Evolutionary conservation across 169 alveolate genomes (phyloP).

Genomic region (Plasmodium gonderi): DNA sequence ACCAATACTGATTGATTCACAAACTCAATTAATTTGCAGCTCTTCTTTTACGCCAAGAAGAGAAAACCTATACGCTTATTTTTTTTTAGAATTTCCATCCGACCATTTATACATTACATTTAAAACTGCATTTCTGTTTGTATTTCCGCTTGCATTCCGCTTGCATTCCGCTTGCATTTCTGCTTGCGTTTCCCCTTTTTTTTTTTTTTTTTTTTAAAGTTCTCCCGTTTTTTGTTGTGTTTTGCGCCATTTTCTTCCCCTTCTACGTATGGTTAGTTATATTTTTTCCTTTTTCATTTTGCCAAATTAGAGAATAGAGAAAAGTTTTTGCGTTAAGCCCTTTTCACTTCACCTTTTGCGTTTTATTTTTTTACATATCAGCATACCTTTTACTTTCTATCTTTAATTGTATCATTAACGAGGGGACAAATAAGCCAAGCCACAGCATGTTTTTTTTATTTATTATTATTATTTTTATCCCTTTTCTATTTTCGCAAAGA

Average conservation of each 20-base stretch:
- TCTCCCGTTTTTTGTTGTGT: neutral
- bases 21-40: neutral
- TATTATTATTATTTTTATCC: too few relatives aligned
- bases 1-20: neutral
- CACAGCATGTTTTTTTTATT: neutral
- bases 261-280: neutral
- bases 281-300: neutral
- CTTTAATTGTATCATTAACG: neutral
- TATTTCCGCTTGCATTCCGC: too few relatives aligned
- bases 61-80: neutral
- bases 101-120: neutral
- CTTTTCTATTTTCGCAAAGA: neutral
- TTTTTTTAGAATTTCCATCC: neutral
- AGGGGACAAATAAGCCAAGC: too few relatives aligned
- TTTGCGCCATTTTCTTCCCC: neutral
- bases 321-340: neutral
- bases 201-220: too few relatives aligned
- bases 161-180: neutral
- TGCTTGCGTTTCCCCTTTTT: neutral
- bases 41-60: neutral
- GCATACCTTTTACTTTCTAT: neutral
- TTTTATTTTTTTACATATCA: neutral
- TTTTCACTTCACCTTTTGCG: neutral
- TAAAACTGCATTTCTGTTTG: neutral
- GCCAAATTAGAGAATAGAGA: neutral